Conservation (phyloP, 140 eudicot genomes). For the Cichorium intybus region DNA sequence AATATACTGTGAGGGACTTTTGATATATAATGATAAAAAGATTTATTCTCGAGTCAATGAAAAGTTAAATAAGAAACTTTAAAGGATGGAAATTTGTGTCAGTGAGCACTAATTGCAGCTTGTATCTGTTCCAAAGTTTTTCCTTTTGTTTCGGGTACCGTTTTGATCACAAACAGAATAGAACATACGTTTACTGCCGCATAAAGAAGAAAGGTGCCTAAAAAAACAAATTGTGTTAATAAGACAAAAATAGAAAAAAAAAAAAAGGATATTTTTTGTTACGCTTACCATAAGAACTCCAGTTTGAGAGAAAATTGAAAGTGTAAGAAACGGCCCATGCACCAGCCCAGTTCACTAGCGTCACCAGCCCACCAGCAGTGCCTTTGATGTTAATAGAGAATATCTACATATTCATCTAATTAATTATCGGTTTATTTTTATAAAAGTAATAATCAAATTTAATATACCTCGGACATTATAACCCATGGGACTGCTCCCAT, state of each 20-base stretch:
- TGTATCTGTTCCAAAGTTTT: slow-evolving; percentile 77
- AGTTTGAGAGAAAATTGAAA: slow-evolving; percentile 29
- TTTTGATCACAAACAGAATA: slow-evolving; percentile 46
- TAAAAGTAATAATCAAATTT: not conserved
- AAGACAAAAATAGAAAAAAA: not conserved
- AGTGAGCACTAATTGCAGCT: slow-evolving; percentile 36
- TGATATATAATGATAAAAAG: not conserved
- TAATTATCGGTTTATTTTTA: not conserved
- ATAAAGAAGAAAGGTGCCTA: slow-evolving; percentile 70
- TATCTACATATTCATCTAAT: slow-evolving; percentile 24
- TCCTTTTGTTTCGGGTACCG: slow-evolving; percentile 86
- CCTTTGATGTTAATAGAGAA: slow-evolving; percentile 41
- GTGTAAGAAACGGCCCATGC: slow-evolving; percentile 49
- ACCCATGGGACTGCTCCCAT: slow-evolving; percentile 56
- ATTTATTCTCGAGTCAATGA: slow-evolving; percentile 14
- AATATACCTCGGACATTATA: slow-evolving; percentile 46
- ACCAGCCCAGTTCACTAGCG: slow-evolving; percentile 39
- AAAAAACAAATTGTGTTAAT: not conserved
- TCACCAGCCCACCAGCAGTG: slow-evolving; percentile 42
- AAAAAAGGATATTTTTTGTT: not conserved
- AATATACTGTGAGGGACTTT: not conserved
- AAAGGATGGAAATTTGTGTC: slow-evolving; percentile 1
- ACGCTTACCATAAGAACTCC: slow-evolving; percentile 40
- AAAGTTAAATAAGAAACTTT: slow-evolving; percentile 13
- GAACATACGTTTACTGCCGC: slow-evolving; percentile 60